Conservation (phyloP, 805 yeast genomes). For the Candida vaughaniae region DNA sequence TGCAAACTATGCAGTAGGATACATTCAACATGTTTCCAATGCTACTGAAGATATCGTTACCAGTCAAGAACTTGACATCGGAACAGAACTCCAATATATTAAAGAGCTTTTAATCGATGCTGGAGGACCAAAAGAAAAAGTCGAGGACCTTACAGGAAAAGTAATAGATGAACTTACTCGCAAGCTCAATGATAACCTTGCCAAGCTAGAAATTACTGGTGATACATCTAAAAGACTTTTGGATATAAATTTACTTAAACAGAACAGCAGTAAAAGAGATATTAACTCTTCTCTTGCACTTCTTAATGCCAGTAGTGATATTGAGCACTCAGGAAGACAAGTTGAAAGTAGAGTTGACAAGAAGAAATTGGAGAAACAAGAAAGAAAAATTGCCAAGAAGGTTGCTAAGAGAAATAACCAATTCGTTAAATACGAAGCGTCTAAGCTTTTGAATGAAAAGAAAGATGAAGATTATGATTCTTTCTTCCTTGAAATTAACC, state of each 20-base stretch:
- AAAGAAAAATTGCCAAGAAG: conserved; percentile 94
- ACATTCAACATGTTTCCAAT: conserved; percentile 75
- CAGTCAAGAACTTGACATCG: conserved; percentile 67
- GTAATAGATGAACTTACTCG: conserved; percentile 49
- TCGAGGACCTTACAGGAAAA: conserved; percentile 46
- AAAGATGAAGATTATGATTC: conserved; percentile 83
- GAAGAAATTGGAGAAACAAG: conserved; percentile 96
- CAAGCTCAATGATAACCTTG: conserved; percentile 63
- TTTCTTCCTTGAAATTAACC: conserved; percentile 92
- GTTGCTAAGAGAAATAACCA: conserved; percentile 86
- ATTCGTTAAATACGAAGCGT: conserved; percentile 90
- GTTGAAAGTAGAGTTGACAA: conserved; percentile 94
- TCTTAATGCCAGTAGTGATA: conserved; percentile 75
- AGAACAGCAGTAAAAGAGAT: conserved; percentile 63
- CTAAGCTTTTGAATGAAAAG: conserved; percentile 70
- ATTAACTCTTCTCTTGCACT: conserved; percentile 73
- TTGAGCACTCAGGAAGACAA: conserved; percentile 87
- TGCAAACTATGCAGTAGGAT: conserved; percentile 87
- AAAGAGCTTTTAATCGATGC: conserved; percentile 69
- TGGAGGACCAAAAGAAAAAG: conserved; percentile 68
- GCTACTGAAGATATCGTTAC: conserved; percentile 81
- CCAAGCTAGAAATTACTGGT: conserved; percentile 75
- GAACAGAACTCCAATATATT: conserved; percentile 67
- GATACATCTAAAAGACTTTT: conserved; percentile 85
- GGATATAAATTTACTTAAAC: conserved; percentile 65